Evolutionary conservation across 306 rosid genomes (phyloP), one percentile per base, ranked within the genome.

Genomic region (Quercus suber): DNA sequence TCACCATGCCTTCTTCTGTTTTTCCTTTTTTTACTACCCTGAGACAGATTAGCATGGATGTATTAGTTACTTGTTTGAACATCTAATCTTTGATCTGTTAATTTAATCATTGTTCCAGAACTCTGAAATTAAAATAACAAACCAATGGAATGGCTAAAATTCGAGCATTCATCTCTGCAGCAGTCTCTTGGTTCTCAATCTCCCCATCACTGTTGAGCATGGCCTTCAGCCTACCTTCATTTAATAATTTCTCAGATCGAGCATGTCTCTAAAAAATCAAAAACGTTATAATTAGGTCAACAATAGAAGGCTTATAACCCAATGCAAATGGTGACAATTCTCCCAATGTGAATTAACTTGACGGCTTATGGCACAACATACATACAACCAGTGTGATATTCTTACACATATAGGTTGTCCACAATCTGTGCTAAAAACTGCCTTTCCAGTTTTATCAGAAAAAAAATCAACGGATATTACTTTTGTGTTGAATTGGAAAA

Each of bases 141-240:
- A 92, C 98, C 94, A 84, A 85, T 25, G 85, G 55, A 71, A 51
- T 31, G 73, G 87, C 89, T 15, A 67, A 30, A 70, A 77, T 77
- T 79, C 82, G 75, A 21, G 89, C 73, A 56, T 82, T 81, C 18
- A 84, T 74, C 71, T 86, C 89, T 6, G 93, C 73, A 25, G 73
- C 87, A 9, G 69, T 64, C 75, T 87, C 97, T 63, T 76, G 92
- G 71, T 83, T 75, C 80, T 90, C 98, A 65, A 91, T 75, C 79
- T 92, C 94, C 78, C 97, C 98, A 84, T 91, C 86, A 79, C 90
- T 83, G 84, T 89, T 90, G 79, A 94, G 92, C 76, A 89, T 81
- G 74, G 85, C 76, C 86, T 88, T 94, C 84, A 94, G 83, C 83
- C 92, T 87, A 58, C 97, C 98, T 76, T 89, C 90, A n/a, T 43